Evolutionary conservation across 2,329 filamentous ascomycete species (phyloP), one percentile per base, ranked within the genome.

Genomic region (Fusarium irregulare): DNA sequence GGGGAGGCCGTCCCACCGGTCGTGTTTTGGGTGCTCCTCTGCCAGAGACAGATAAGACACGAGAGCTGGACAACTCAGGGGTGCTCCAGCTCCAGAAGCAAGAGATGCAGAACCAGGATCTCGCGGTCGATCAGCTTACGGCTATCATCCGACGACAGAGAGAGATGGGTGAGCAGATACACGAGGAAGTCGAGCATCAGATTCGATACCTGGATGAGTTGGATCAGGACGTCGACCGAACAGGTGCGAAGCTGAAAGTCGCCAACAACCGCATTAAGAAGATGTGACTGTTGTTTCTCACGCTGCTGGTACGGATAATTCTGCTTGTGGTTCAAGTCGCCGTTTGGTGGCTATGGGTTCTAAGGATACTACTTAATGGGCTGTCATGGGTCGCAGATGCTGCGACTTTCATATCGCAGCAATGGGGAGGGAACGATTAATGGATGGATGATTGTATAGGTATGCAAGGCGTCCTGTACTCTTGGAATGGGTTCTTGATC

Each of bases 131-230:
- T 20, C 84, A 88, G 72, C 81, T 96, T 58, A 85, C 87, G 3
- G 88, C 88, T 69, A 90, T 93, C 49, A 90, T 95, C 48, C 83
- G 89, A 49, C 83, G 91, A 62, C 91, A 95, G 82, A 90, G 88
- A 76, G 90, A 94, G 79, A 92, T 95, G 87, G 92, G 92, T 1
- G 82, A 93, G 48, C 86, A 89, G 60, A 94, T 96, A 75, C 87
- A 92, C 68, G 87, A 90, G 51, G 93, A 95, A 82, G 85, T 94
- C 59, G 86, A 89, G 56, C 80, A 88, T 70, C 92, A 95, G 82
- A 91, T 89, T 57, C 86, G 88, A 77, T 88, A 93, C 87, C 82
- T 96, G 30, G 86, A 88, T 14, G 79, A 88, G 70, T 77, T 94
- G 66, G 89, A 91, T 68, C 83, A 89, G 58, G 91, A 94, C 79